A percentile compares a stretch with the other conserved stretches of the same genome.
Conservation (phyloP, 1,284 basidiomycete genomes). For the Chalciporus piperatoides region DNA sequence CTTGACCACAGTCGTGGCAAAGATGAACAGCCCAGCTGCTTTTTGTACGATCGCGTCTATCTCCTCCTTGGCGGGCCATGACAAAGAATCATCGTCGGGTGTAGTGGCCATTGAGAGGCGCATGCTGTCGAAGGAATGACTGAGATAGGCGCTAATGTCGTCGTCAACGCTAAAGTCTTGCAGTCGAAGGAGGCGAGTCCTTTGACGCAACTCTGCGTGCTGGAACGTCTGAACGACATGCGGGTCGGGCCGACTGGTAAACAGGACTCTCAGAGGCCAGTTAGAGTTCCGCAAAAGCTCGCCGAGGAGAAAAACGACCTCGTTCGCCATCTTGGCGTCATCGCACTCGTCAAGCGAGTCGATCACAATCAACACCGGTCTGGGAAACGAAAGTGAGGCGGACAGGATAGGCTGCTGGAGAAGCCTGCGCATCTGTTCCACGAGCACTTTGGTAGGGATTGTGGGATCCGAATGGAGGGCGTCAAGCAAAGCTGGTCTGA, state of each 20-base stretch:
- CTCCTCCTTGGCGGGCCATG: constrained; percentile 23
- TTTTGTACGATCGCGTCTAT: constrained; percentile 21
- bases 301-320: constrained; percentile 17
- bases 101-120: background rate
- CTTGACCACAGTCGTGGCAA: constrained; percentile 28
- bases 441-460: constrained; percentile 19
- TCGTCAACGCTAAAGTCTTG: constrained; percentile 19
- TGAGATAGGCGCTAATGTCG: constrained; percentile 23
- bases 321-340: constrained; percentile 13
- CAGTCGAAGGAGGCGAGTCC: constrained; percentile 8
- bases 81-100: background rate
- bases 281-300: constrained; percentile 7
- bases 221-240: constrained; percentile 19
- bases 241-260: constrained; percentile 20
- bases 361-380: constrained; percentile 20
- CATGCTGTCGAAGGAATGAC: constrained; percentile 15
- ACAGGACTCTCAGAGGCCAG: constrained; percentile 18
- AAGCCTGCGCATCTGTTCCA: constrained; percentile 19
- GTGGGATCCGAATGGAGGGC: constrained; percentile 14
- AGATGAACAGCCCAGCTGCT: constrained; percentile 29
- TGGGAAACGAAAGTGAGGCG: constrained; percentile 2
- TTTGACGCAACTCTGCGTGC: constrained; percentile 4
- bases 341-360: constrained; percentile 27
- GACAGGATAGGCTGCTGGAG: constrained; percentile 15
- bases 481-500: constrained; percentile 8